Conservation (phyloP, 495 filamentous ascomycete genomes). For the Tricharina praecox region DNA sequence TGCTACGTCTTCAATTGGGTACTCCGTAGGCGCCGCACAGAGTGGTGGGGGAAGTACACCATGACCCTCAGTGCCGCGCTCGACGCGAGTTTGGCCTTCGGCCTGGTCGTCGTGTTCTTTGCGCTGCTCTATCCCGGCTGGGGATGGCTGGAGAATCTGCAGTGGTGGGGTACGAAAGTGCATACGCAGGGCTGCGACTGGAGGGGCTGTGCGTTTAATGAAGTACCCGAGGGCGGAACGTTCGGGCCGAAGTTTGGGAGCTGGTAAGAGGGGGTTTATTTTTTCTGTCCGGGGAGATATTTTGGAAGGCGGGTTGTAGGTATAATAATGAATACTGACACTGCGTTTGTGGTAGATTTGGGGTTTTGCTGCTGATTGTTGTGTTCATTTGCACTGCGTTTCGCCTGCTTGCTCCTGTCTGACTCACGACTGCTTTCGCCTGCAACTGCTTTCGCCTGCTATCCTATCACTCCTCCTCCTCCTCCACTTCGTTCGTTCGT, state of each 20-base stretch:
- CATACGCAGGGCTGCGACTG: slow-evolving; percentile 50
- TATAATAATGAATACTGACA: too few relatives aligned
- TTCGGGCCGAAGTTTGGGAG: slow-evolving; percentile 46
- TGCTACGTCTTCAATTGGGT: slow-evolving; percentile 69
- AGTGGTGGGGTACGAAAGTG: slow-evolving; percentile 63
- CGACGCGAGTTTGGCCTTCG: slow-evolving; percentile 65
- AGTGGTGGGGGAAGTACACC: slow-evolving; percentile 80
- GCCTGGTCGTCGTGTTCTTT: slow-evolving; percentile 68
- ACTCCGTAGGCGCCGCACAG: slow-evolving; percentile 43
- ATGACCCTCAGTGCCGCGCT: slow-evolving; percentile 72
- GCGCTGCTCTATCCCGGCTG: slow-evolving; percentile 56
- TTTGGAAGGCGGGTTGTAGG: too few relatives aligned
- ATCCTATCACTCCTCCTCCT: too few relatives aligned
- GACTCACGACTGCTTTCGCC: too few relatives aligned
- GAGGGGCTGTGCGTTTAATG: slow-evolving; percentile 42
- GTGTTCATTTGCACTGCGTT: too few relatives aligned
- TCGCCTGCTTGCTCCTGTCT: too few relatives aligned
- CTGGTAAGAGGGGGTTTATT: slow-evolving; percentile 5
- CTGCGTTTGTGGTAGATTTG: too few relatives aligned
- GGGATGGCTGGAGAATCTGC: slow-evolving; percentile 44
- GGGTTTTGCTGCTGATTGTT: too few relatives aligned
- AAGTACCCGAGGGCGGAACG: slow-evolving; percentile 34
- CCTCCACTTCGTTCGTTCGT: too few relatives aligned
- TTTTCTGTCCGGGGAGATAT: too few relatives aligned
- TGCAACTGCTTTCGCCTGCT: too few relatives aligned